phyloP scores from a whole-genome alignment of 2,329 filamentous ascomycete species.

The Aspergillus latus region DNA sequence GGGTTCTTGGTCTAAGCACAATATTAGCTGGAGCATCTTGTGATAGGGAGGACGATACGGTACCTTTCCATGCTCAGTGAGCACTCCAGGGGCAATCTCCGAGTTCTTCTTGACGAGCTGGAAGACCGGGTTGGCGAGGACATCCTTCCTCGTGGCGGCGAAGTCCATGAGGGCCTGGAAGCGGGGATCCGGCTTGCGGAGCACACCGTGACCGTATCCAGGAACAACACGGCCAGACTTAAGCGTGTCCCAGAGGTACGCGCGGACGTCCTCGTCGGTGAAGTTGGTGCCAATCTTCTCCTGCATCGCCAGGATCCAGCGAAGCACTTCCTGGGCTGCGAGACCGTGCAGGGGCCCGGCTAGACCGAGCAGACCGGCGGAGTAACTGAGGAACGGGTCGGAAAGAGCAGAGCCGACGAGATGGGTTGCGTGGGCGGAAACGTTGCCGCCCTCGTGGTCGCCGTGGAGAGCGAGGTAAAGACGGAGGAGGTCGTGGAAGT shows the following conservation, averaged over 20 bases:
- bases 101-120: conserved; percentile 91
- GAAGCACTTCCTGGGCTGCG: conserved; percentile 92
- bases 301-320: conserved; percentile 97
- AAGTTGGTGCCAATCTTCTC: conserved; percentile 76
- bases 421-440: conserved; percentile 93
- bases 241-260: conserved; percentile 89
- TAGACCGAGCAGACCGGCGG: conserved; percentile 89
- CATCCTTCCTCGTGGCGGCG: conserved; percentile 78
- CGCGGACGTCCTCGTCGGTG: conserved; percentile 75
- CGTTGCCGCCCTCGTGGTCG: conserved; percentile 97
- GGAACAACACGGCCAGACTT: conserved; percentile 93
- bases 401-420: conserved; percentile 91
- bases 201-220: conserved; percentile 91
- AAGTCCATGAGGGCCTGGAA: conserved; percentile 98
- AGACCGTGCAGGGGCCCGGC: conserved; percentile 92
- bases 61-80: conserved; percentile 90
- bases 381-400: conserved; percentile 94
- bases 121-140: conserved; percentile 85
- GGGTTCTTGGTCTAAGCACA: conserved; percentile 77
- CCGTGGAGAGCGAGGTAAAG: conserved; percentile 95
- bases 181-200: conserved; percentile 93
- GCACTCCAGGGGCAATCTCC: conserved; percentile 82
- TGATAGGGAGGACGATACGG: conserved; percentile 9
- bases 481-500: conserved; percentile 84
- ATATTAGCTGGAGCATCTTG: conserved; percentile 1